Evolutionary conservation across 1,284 basidiomycete genomes (phyloP).

Genomic region (Puccinia polysora): DNA sequence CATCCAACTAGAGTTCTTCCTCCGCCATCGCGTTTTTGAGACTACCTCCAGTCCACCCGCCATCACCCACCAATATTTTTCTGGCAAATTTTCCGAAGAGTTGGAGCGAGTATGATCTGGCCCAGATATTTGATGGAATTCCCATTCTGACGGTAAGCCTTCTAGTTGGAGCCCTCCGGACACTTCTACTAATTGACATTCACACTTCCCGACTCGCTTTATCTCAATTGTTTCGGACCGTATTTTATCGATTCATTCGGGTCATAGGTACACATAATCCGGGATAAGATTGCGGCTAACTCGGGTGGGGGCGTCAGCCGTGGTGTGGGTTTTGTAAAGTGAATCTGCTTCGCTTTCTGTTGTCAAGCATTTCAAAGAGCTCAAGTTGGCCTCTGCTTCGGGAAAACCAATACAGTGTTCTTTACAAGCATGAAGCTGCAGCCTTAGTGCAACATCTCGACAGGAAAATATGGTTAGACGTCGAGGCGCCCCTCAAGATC

Average conservation of each 20-base stretch:
- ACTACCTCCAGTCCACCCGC: background rate
- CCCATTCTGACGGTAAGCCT: constrained; percentile 9
- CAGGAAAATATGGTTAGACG: constrained; percentile 12
- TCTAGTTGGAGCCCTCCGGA: background rate
- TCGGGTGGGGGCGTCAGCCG: background rate
- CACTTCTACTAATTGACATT: background rate
- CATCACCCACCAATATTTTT: constrained; percentile 15
- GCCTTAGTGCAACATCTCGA: background rate
- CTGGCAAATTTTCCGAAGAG: constrained; percentile 21
- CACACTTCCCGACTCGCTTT: background rate
- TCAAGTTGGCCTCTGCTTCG: background rate
- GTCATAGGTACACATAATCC: constrained; percentile 3
- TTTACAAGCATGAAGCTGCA: constrained; percentile 12
- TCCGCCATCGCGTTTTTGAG: constrained; percentile 4
- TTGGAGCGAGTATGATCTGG: constrained; percentile 12
- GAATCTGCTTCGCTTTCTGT: too few species aligned
- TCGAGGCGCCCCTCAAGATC: constrained; percentile 13
- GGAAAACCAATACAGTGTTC: background rate
- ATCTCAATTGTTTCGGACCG: background rate
- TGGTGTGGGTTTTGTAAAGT: constrained; percentile 24
- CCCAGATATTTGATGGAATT: constrained; percentile 8
- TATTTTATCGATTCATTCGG: too few species aligned
- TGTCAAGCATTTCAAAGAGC: background rate
- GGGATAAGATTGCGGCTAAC: background rate
- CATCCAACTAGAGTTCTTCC: constrained; percentile 23